Base-by-base conservation (phyloP, 2,329 filamentous ascomycete genomes). In the Colletotrichum simmondsii region DNA sequence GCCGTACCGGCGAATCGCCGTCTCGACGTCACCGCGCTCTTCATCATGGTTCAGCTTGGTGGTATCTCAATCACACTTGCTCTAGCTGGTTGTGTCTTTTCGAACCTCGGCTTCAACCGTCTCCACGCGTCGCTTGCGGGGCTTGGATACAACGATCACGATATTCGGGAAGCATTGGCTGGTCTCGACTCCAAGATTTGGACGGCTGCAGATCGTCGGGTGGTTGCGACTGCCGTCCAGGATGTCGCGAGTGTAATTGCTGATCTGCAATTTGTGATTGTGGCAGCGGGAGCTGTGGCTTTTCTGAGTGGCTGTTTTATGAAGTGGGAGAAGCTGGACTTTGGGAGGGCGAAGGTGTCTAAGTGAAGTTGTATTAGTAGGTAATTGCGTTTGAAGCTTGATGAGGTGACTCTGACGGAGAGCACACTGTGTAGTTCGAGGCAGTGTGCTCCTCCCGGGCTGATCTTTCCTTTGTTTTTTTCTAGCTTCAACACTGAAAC, bases 31-130 rank as follows among this genome's bases (percentile, higher is more conserved):
- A 74, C 79, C 12, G 78, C 79, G 0, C 69, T 83, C n/a, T 79
- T 80, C 71, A 82, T 80, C 74, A 78, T 83, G 75, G 77, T 77
- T 30, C 80, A 81, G 75, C 76, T 83, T 60, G 79, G 76, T 5
- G 69, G 77, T n/a, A 76, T 78, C 10, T 76, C 79, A 5, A 26
- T 79, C 26, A 71, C 78, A 0, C 74, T 82, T 0, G 75, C 78
- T 2, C 59, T 81, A 19, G 78, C 80, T 1, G 80, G 80, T 2
- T 75, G 74, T 53, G 65, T 82, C 1, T 82, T 79, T 71, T 77
- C 81, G 65, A 82, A 82, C 24, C 37, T 80, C 2, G 81, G 81
- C 8, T 78, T 77, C 35, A 65, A 64, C 28, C 63, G 77, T 16
- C 73, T 81, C 8, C 62, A 70, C 12, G 56, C 67, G 1, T 75